phyloP scores from a whole-genome alignment of 1,139 yeast genomes.

The Saccharomyces hybrid region DNA sequence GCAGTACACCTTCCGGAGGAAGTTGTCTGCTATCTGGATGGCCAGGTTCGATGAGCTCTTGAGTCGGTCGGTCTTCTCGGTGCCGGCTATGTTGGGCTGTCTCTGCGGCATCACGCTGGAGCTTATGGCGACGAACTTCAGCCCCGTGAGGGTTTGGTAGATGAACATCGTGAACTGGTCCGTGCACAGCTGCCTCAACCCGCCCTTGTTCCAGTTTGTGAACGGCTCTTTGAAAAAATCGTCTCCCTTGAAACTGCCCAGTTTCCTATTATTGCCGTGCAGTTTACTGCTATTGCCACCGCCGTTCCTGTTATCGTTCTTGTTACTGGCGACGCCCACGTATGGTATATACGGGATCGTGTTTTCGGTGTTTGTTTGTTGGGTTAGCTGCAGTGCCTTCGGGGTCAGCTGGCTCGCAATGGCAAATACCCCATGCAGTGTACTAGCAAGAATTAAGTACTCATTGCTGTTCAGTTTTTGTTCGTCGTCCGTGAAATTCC shows the following conservation, averaged over 20 bases:
- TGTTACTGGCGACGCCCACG: slow-evolving; percentile 16
- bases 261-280: slow-evolving; percentile 2
- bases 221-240: slow-evolving; percentile 30
- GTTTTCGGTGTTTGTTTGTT: slow-evolving; percentile 4
- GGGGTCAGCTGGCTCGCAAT: slow-evolving; percentile 76
- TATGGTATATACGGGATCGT: slow-evolving; percentile 24
- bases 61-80: slow-evolving; percentile 10
- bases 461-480: slow-evolving; percentile 67
- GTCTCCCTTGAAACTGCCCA: slow-evolving; percentile 30
- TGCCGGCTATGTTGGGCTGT: slow-evolving; percentile 5
- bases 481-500: slow-evolving; percentile 55
- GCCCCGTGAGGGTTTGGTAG: slow-evolving; percentile 62
- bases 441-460: slow-evolving; percentile 85
- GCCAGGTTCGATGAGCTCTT: slow-evolving; percentile 27
- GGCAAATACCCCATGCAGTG: slow-evolving; percentile 95
- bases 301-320: slow-evolving; percentile 3
- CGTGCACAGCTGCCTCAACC: slow-evolving; percentile 43
- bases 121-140: slow-evolving; percentile 57
- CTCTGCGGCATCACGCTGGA: slow-evolving; percentile 22
- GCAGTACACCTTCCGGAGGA: slow-evolving; percentile 55
- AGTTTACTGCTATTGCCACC: slow-evolving; percentile 1
- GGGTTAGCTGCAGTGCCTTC: slow-evolving; percentile 34
- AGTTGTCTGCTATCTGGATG: slow-evolving; percentile 40
- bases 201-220: slow-evolving; percentile 28
- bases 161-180: slow-evolving; percentile 54